Evolutionary conservation across 75 land plant genomes (phyloP).

Genomic region (Adiantum capillusveneris): DNA sequence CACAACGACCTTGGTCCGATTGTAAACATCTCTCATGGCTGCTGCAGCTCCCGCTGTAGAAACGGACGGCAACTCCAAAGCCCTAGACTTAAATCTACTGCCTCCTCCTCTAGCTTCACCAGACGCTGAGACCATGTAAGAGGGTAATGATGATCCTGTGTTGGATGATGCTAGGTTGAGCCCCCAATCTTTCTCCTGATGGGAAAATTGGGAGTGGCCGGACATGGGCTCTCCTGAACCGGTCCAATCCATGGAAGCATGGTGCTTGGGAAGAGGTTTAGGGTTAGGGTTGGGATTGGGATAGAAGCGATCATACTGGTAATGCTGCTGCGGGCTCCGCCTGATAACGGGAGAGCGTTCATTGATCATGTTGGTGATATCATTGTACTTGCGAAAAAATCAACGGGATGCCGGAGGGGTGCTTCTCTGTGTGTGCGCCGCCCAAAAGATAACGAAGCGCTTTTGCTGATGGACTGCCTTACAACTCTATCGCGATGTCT

Average conservation of each 20-base stretch:
- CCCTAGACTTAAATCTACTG: too few species aligned
- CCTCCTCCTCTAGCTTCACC: background rate
- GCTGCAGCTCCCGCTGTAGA: conserved; percentile 16
- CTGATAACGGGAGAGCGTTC: too few species aligned
- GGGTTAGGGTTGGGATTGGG: conserved; percentile 1
- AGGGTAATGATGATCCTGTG: background rate
- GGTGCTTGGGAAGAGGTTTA: background rate
- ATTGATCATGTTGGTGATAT: too few species aligned
- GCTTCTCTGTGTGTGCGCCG: too few species aligned
- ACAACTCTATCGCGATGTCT: too few species aligned
- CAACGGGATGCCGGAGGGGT: too few species aligned
- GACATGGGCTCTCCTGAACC: background rate
- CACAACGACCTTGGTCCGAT: conserved; percentile 80
- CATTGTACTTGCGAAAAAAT: too few species aligned
- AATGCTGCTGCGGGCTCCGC: too few species aligned
- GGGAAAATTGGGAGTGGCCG: background rate
- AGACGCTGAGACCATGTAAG: background rate
- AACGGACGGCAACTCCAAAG: conserved; percentile 15
- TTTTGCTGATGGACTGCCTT: too few species aligned
- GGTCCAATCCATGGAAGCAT: background rate
- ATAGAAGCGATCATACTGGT: background rate
- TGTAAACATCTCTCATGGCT: conserved; percentile 57
- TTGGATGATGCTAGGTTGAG: background rate
- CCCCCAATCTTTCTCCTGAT: conserved; percentile 1
- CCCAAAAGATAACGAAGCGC: too few species aligned